These are phyloP conservation scores for Ceratobasidium sp. DNA, from an alignment of 1,284 basidiomycete species.

Conservation along the genomic window DNA sequence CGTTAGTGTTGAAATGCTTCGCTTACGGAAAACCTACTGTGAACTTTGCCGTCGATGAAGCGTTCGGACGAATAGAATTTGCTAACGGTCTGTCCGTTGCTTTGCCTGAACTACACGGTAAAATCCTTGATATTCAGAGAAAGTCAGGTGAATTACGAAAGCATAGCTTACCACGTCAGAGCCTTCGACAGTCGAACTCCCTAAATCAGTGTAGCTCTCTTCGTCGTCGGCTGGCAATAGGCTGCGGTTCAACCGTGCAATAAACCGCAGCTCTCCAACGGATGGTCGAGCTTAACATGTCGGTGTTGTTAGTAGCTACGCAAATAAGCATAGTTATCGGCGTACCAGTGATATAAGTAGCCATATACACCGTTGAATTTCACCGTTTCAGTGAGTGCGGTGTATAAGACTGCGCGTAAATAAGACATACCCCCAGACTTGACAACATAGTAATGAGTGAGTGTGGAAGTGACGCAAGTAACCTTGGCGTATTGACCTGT, in stretches of 20 bases:
- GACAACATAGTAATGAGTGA: constrained; percentile 45
- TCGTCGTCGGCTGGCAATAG: constrained; percentile 31
- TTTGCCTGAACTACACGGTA: constrained; percentile 14
- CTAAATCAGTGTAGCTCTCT: constrained; percentile 29
- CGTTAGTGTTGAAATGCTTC: background rate
- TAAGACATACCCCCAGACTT: constrained; percentile 23
- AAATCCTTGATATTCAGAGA: background rate
- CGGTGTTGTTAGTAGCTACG: background rate
- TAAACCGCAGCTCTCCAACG: constrained; percentile 44
- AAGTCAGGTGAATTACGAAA: background rate
- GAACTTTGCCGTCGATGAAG: constrained; percentile 44
- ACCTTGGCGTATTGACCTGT: constrained; percentile 43
- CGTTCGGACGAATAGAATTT: constrained; percentile 36
- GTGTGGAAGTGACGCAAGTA: constrained; percentile 23
- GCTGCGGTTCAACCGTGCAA: constrained; percentile 45
- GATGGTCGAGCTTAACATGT: constrained; percentile 33
- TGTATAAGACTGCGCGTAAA: background rate
- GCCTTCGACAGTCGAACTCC: constrained; percentile 34
- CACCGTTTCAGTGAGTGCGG: background rate
- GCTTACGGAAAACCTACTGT: constrained; percentile 7
- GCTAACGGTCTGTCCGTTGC: constrained; percentile 23
- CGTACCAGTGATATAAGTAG: constrained; percentile 43
- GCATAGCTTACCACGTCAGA: constrained; percentile 39
- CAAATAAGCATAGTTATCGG: background rate
- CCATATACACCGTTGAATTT: constrained; percentile 44